Conservation (phyloP, 1,139 yeast species). For the Lodderomyces parapsilosis region DNA sequence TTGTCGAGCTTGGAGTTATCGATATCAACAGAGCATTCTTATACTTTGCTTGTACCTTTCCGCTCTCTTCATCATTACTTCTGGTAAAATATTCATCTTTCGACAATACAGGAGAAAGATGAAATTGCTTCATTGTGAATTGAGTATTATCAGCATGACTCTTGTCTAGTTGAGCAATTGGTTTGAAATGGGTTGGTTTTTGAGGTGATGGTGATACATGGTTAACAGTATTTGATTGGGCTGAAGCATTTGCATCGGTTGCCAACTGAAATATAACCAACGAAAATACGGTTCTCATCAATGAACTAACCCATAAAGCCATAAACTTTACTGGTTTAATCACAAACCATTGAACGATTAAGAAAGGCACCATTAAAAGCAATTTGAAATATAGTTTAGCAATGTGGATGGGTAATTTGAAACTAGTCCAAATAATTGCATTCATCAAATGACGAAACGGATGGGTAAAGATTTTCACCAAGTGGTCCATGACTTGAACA, state of each 20-base stretch:
- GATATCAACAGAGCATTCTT: constrained; percentile 4
- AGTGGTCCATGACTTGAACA: constrained; percentile 7
- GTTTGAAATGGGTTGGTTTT: neutral
- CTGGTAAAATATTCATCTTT: constrained; percentile 3
- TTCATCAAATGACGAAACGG: constrained; percentile 4
- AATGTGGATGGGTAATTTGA: constrained; percentile 7
- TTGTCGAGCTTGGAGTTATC: constrained; percentile 4
- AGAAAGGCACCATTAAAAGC: constrained; percentile 19
- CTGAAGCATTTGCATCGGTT: neutral
- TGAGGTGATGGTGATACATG: neutral
- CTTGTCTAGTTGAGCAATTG: neutral
- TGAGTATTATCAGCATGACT: neutral
- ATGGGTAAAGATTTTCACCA: constrained; percentile 10
- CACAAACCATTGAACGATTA: constrained; percentile 8
- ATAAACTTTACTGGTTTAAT: constrained; percentile 8
- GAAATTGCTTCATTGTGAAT: constrained; percentile 14
- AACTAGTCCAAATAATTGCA: neutral
- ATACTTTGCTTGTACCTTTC: constrained; percentile 4
- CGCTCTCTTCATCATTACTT: constrained; percentile 1
- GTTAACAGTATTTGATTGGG: neutral
- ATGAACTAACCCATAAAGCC: neutral
- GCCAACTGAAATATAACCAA: neutral
- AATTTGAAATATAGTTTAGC: constrained; percentile 17
- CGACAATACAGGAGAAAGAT: constrained; percentile 11
- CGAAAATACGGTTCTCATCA: constrained; percentile 4